Evolutionary conservation across 2,329 filamentous ascomycete genomes (phyloP).

Genomic region (Cytospora mali): DNA sequence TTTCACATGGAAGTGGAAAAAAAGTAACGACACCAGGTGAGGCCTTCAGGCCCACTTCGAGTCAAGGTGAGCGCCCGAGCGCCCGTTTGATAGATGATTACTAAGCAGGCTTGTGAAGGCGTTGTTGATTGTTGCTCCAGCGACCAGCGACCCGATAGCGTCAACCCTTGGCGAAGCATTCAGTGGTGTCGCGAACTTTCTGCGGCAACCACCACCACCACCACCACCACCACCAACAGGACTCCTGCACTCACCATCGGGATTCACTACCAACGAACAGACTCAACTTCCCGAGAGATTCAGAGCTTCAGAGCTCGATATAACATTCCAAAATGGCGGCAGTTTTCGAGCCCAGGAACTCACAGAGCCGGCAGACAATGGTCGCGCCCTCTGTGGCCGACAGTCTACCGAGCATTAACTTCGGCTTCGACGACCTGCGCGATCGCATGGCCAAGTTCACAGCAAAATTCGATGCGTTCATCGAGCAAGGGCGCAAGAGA

Average conservation of each 20-base stretch:
- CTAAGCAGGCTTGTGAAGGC: background rate
- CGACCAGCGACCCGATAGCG: conserved; percentile 21
- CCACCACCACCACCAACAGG: background rate
- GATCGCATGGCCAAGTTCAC: conserved; percentile 95
- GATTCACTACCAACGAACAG: background rate
- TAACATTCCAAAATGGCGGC: conserved; percentile 50
- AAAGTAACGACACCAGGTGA: background rate
- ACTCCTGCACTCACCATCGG: background rate
- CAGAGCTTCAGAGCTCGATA: conserved; percentile 9
- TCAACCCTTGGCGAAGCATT: background rate
- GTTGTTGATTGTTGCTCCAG: conserved; percentile 26
- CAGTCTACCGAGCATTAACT: conserved; percentile 85
- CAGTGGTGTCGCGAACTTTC: conserved; percentile 2
- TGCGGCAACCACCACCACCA: background rate
- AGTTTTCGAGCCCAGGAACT: conserved; percentile 70
- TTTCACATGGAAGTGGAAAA: conserved; percentile 11
- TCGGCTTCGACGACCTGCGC: conserved; percentile 93
- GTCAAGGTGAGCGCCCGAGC: conserved; percentile 16
- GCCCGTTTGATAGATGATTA: background rate
- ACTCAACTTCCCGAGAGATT: background rate
- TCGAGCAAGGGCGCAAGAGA: conserved; percentile 85
- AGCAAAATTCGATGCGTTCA: conserved; percentile 87
- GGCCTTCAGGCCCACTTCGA: conserved; percentile 15
- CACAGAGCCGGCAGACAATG: conserved; percentile 63
- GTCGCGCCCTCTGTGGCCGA: conserved; percentile 71